Conservation (phyloP, 805 yeast genomes). For the Candida xyloterini region DNA sequence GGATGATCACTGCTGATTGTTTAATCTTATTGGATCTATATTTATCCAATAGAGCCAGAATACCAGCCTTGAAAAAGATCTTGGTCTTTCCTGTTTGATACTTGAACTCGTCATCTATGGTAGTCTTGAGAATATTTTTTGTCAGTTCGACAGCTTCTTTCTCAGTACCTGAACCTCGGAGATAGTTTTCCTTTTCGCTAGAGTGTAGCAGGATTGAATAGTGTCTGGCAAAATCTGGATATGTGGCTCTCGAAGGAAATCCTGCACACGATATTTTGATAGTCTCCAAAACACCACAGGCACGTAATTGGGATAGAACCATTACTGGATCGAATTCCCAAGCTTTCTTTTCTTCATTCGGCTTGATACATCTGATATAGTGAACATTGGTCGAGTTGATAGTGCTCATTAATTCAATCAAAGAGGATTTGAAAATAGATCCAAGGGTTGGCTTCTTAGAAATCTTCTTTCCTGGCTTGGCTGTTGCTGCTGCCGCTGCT, state of each 20-base stretch:
- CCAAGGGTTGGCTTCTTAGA: constrained; percentile 90
- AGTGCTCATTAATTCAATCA: constrained; percentile 89
- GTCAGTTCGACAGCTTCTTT: constrained; percentile 64
- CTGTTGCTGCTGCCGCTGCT: constrained; percentile 31
- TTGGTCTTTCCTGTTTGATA: constrained; percentile 92
- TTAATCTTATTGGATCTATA: constrained; percentile 75
- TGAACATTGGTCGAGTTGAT: constrained; percentile 94
- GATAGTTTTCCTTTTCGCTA: constrained; percentile 58
- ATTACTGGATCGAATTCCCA: constrained; percentile 95
- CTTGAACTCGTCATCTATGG: constrained; percentile 63
- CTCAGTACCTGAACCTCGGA: constrained; percentile 49
- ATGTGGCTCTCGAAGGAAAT: constrained; percentile 94
- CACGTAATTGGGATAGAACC: constrained; percentile 93
- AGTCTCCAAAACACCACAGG: constrained; percentile 98
- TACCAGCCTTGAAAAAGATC: constrained; percentile 94
- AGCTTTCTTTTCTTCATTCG: constrained; percentile 89
- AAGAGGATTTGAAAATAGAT: constrained; percentile 86
- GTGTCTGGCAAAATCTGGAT: constrained; percentile 86
- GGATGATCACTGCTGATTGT: constrained; percentile 78
- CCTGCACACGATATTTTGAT: constrained; percentile 97
- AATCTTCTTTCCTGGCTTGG: constrained; percentile 36
- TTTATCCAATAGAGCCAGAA: constrained; percentile 88
- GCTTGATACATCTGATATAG: constrained; percentile 95
- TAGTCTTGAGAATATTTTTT: constrained; percentile 58
- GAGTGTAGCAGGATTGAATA: constrained; percentile 82